Evolutionary conservation across 2,329 filamentous ascomycete species (phyloP), one percentile per base, ranked within the genome.

Genomic region (Diaporthe citriasiana): DNA sequence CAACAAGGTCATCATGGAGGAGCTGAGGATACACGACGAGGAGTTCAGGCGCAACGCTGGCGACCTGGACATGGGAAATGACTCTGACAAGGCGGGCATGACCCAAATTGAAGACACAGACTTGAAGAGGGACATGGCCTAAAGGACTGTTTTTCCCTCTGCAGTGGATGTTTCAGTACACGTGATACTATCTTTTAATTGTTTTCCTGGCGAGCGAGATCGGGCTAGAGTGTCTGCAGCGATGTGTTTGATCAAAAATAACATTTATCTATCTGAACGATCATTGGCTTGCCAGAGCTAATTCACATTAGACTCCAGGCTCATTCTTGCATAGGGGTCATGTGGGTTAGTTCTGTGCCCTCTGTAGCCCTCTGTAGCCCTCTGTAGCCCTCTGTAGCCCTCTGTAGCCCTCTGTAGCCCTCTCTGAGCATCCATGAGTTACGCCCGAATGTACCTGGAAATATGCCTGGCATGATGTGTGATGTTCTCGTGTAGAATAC

Each of bases 1-100:
- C 0, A 85, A 89, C 78, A 77, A 77, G 60, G 75, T 78, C 17
- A 75, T 89, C 70, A 85, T 89, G 82, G 82, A 82, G 3, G 84
- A 87, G 75, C 81, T 89, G 25, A 74, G 76, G 22, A 51, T 73
- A 19, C 79, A 82, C 25, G 83, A 85, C 9, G 79, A 80, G 42
- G 80, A 82, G 74, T 83, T 82, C 72, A 77, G 82, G n/a, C 78
- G 80, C 25, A 78, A 77, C 53, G 72, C 69, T 0, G 77, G 73
- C 7, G 70, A 72, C n/a, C n/a, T 76, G 66, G 72, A 73, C 60
- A 45, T 79, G 30, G 55, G n/a, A 0, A 71, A 79, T 57, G 77
- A 77, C 3, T 79, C 80, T 0, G 81, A 77, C 3, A 77, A 78
- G 76, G 74, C 77, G 4, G 78, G 79, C 22, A 50, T 78, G 47